These are phyloP conservation scores for Oenanthe javanica DNA, from an alignment of 140 eudicot species.

Conservation along the genomic window DNA sequence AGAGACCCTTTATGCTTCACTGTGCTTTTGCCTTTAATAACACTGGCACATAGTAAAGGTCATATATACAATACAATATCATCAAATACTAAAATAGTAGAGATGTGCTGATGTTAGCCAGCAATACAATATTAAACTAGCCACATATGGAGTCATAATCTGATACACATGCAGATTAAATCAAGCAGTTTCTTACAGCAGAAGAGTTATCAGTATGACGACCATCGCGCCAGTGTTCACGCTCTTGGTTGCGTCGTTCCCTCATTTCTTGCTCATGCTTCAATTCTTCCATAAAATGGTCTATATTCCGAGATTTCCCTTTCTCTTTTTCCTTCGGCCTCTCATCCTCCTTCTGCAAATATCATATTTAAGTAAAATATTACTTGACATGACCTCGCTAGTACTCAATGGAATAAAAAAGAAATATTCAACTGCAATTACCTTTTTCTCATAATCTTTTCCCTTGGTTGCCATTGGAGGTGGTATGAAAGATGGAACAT, in stretches of 20 bases:
- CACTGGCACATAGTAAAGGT: not conserved
- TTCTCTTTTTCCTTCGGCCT: slow-evolving; percentile 86
- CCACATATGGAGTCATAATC: not conserved
- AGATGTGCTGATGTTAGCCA: not conserved
- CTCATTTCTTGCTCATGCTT: slow-evolving; percentile 93
- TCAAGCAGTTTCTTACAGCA: slow-evolving; percentile 37
- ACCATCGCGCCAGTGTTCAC: slow-evolving; percentile 78
- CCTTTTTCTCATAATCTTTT: slow-evolving; percentile 81
- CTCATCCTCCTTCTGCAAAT: slow-evolving; percentile 61
- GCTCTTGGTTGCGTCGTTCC: slow-evolving; percentile 83
- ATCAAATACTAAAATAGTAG: not conserved
- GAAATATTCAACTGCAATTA: slow-evolving; percentile 20
- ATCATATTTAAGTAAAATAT: slow-evolving; percentile 2
- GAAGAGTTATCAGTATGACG: slow-evolving; percentile 59
- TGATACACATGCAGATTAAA: not conserved
- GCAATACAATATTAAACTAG: not conserved
- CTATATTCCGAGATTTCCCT: slow-evolving; percentile 81
- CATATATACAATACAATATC: not conserved
- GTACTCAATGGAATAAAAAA: slow-evolving; percentile 6
- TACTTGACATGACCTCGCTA: not conserved
- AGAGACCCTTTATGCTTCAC: too few relatives aligned
- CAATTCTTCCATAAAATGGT: slow-evolving; percentile 91
- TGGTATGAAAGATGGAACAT: slow-evolving; percentile 96
- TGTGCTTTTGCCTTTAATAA: too few relatives aligned
- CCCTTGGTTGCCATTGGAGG: slow-evolving; percentile 94